Evolutionary conservation across 2,329 filamentous ascomycete species (phyloP).

Genomic region (Mycocentrospora acerina): DNA sequence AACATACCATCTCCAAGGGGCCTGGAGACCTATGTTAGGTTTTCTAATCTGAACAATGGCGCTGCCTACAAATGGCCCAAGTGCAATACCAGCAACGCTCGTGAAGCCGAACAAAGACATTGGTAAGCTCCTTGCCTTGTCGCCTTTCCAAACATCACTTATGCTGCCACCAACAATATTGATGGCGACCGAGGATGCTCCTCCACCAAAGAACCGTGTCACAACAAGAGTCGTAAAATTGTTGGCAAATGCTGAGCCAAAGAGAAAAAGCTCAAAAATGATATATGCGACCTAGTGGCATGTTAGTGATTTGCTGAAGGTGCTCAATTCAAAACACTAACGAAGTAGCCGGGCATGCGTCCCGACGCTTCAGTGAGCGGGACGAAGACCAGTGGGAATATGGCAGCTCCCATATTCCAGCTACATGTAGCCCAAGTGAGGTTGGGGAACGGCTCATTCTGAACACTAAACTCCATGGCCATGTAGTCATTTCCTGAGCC

Average conservation of each 20-base stretch:
- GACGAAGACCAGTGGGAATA: constrained; percentile 45
- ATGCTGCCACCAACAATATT: constrained; percentile 40
- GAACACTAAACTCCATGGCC: constrained; percentile 38
- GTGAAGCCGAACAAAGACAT: constrained; percentile 50
- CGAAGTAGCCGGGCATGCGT: constrained; percentile 49
- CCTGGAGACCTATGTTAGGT: constrained; percentile 17
- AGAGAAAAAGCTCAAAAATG: constrained; percentile 45
- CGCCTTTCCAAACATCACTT: constrained; percentile 40
- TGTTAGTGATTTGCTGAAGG: background rate
- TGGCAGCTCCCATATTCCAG: constrained; percentile 45
- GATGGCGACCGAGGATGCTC: constrained; percentile 47
- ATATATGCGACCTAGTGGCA: constrained; percentile 37
- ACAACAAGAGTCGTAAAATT: constrained; percentile 49
- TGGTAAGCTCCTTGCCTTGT: constrained; percentile 46
- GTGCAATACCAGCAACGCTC: constrained; percentile 46
- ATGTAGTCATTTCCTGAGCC: constrained; percentile 40
- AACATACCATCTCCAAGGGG: constrained; percentile 43
- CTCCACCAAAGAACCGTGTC: constrained; percentile 48
- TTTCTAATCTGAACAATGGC: constrained; percentile 43
- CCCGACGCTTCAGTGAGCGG: constrained; percentile 47
- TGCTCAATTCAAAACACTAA: constrained; percentile 4
- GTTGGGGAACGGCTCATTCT: constrained; percentile 41
- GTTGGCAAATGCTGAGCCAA: constrained; percentile 47
- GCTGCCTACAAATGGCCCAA: constrained; percentile 47
- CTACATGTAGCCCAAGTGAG: constrained; percentile 42